These are phyloP conservation scores for Lasiodiplodia citricola DNA, from an alignment of 2,329 filamentous ascomycete genomes.

Conservation along the genomic window DNA sequence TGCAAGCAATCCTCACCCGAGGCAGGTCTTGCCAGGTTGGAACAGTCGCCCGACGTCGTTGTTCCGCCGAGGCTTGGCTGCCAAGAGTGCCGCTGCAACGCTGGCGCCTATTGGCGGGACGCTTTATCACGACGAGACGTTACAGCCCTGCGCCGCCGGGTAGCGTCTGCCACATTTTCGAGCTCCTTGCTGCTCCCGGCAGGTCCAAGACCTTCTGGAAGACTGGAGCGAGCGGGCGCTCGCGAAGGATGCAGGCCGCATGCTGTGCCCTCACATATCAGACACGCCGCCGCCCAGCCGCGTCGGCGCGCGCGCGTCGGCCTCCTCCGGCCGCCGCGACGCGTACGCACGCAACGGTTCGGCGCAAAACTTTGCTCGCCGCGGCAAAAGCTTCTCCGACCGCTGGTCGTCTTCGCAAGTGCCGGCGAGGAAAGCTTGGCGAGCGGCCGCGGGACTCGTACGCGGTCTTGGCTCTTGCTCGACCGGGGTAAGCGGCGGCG, in stretches of 20 bases:
- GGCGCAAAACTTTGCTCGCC: slow-evolving; percentile 9
- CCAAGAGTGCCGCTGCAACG: neutral
- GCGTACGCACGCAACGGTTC: neutral
- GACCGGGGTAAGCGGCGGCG: slow-evolving; percentile 18
- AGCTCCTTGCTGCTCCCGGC: slow-evolving; percentile 10
- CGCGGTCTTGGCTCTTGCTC: slow-evolving; percentile 17
- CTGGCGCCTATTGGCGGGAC: neutral
- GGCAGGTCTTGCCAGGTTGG: neutral
- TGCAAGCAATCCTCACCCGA: slow-evolving; percentile 8
- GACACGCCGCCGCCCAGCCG: neutral
- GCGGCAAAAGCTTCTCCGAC: slow-evolving; percentile 17
- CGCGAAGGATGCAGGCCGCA: neutral
- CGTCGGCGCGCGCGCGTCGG: neutral
- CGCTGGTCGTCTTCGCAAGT: neutral
- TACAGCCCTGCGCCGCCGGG: slow-evolving; percentile 1
- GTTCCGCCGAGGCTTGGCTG: slow-evolving; percentile 18
- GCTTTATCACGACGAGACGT: slow-evolving; percentile 11
- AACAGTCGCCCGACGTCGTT: slow-evolving; percentile 3
- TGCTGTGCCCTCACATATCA: neutral
- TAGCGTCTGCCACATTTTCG: slow-evolving; percentile 1
- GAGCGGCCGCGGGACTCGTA: slow-evolving; percentile 1
- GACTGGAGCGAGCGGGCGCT: neutral
- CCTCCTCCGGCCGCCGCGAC: neutral
- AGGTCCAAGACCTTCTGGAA: slow-evolving; percentile 23
- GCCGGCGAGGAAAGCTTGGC: slow-evolving; percentile 18